Evolutionary conservation across 1,284 basidiomycete genomes (phyloP), one percentile per base, ranked within the genome.

Genomic region (Leccinum pachyderme): DNA sequence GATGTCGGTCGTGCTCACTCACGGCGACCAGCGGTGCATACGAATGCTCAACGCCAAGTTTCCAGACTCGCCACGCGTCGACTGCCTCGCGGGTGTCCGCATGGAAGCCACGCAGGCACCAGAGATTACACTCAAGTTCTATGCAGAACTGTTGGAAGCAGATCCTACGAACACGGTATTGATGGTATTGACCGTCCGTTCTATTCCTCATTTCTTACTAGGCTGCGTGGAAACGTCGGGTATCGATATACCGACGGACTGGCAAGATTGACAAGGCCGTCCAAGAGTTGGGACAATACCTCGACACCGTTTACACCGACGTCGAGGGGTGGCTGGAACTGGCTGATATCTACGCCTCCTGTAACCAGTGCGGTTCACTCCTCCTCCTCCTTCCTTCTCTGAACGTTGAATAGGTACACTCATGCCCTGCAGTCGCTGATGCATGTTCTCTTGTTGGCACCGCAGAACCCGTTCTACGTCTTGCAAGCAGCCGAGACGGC

Each of bases 251-350:
- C 3, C 73, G 83, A 48, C 76, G 81, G 18, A 74, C 75, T n/a
- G 84, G 86, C 48, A 81, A 81, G 63, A 72, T 82, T 4, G 81
- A 87, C 46, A 78, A 80, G 41, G 86, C 91, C 0, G 86, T 95
- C 1, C 79, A 87, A 9, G 84, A 92, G 59, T 80, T 99, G 6
- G 84, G 86, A 22, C 75, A 80, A 32, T 90, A 93, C 67, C 82
- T 98, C 35, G 96, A 98, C 67, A 94, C 87, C 0, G 95, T 96
- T 72, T 98, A 98, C 71, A 84, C 86, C 28, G 96, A 99, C 65
- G 79, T 92, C 0, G 90, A 95, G 61, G 95, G 83, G 5, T 99
- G 96, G 97, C 78, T 93, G 11, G 87, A 97, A 66, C 82, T 99
- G n/a, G 90, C 94, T 0, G 90, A 93, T 61, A 81, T 95, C 7